Evolutionary conservation across 106 monocot species (phyloP), one percentile per base, ranked within the genome.

Genomic region (Posidonia australis): DNA sequence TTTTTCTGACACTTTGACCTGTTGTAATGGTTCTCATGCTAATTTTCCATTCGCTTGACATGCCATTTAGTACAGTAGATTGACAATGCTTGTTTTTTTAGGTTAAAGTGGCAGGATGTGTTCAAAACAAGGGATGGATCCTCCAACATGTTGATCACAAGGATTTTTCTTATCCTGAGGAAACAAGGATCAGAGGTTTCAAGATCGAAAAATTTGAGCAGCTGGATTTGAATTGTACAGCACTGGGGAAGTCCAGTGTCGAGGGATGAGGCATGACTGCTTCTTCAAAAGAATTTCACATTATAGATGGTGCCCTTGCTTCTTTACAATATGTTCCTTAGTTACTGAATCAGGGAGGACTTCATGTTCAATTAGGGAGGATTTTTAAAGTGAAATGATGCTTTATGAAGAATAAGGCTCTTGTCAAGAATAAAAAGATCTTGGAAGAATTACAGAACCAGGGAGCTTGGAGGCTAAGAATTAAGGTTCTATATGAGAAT

Each of bases 41-140:
- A 29, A 28, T 27, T 29, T 17, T 5, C 58, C 29, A 5, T 49
- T 49, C 5, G 49, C 18, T 58, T 31, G 16, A 58, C 17, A 22
- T 58, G 1, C 23, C 9, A 54, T 16, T 46, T 70, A 36, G 12
- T 24, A 19, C 18, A 36, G 20, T 66, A 25, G 16, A 12, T 10
- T 56, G 2, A 65, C 13, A 6, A 56, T 36, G 30, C 27, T 43
- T 22, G n/a, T 20, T n/a, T 41, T 63, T 66, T 20, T 44, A 93
- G 92, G 85, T 88, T 44, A 75, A 85, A 75, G 70, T 88, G 44
- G 72, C 44, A 65, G 93, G 93, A 26, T 53, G 42, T 54, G 44
- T 93, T 67, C 68, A 77, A 25, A 93, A 93, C 75, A 86, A 78
- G 11, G 93, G 93, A 51, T 93, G 93, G 93, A 21, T 13, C 14